These are phyloP conservation scores for Candida arabinofermentans DNA, from an alignment of 805 yeast species.

Conservation along the genomic window DNA sequence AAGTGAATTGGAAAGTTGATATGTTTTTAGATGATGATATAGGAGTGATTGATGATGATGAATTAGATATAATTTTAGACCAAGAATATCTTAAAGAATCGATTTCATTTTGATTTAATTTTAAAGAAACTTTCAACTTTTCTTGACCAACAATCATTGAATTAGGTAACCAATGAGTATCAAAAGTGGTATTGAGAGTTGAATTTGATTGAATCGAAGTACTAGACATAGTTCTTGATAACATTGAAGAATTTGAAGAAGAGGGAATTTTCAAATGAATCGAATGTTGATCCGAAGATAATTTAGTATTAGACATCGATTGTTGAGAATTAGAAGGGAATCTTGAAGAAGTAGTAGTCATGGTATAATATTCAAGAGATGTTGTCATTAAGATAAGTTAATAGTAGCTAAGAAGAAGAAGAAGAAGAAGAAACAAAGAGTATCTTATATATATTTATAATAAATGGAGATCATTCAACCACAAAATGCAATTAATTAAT, in stretches of 20 bases:
- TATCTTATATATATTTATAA: background rate
- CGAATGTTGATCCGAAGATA: background rate
- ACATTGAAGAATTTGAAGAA: constrained; percentile 8
- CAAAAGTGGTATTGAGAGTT: constrained; percentile 26
- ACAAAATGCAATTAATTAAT: background rate
- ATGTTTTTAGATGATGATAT: background rate
- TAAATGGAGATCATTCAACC: background rate
- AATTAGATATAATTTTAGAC: constrained; percentile 34
- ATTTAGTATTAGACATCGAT: background rate
- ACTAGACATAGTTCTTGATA: constrained; percentile 24
- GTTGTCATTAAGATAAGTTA: no score
- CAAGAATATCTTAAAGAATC: constrained; percentile 44
- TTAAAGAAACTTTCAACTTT: constrained; percentile 20
- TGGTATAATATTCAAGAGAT: no score
- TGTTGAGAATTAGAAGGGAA: constrained; percentile 1
- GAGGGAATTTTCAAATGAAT: background rate
- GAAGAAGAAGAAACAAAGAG: background rate
- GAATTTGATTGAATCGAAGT: constrained; percentile 25
- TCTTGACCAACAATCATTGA: constrained; percentile 26
- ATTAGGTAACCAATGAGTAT: constrained; percentile 32
- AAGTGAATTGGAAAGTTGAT: background rate
- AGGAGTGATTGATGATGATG: constrained; percentile 1
- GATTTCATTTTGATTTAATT: constrained; percentile 35
- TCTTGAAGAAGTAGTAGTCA: constrained; percentile 2
- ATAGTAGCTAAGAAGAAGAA: background rate